Evolutionary conservation across 306 rosid species (phyloP).

Genomic region (Vigna mungo): DNA sequence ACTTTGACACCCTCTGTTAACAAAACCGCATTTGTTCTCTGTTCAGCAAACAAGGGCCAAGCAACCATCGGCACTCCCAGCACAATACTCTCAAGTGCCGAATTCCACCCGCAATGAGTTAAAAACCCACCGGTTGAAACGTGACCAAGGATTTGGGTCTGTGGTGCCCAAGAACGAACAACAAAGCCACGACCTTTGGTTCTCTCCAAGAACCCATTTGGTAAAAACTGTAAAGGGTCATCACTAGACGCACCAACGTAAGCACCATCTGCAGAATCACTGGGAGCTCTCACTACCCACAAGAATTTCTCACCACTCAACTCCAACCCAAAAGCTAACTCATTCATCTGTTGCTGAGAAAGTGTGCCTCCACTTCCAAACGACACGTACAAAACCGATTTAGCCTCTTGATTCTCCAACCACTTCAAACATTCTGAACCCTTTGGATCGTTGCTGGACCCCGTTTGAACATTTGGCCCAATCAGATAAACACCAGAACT

Average conservation of each 20-base stretch:
- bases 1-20: constrained; percentile 16
- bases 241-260: constrained; percentile 15
- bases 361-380: constrained; percentile 51
- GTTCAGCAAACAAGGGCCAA: constrained; percentile 45
- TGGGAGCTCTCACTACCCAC: constrained; percentile 48
- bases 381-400: constrained; percentile 46
- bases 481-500: neutral
- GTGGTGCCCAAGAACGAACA: constrained; percentile 47
- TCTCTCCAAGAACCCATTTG: constrained; percentile 42
- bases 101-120: constrained; percentile 52
- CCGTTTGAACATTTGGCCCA: constrained; percentile 31
- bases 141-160: constrained; percentile 37
- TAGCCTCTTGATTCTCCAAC: constrained; percentile 31
- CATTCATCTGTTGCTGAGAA: constrained; percentile 31
- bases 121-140: constrained; percentile 46
- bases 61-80: constrained; percentile 40
- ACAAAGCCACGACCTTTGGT: constrained; percentile 37
- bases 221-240: constrained; percentile 38
- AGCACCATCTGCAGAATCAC: constrained; percentile 41
- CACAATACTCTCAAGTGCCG: constrained; percentile 39
- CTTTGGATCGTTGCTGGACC: neutral
- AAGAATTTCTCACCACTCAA: constrained; percentile 43
- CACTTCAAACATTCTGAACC: constrained; percentile 29
- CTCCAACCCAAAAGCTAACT: constrained; percentile 49
- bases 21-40: constrained; percentile 34